A percentile compares a stretch with the other conserved stretches of the same genome.
Evolutionary conservation across 768 basidiomycete species (phyloP).

Genomic region (Suillus hirtellus): DNA sequence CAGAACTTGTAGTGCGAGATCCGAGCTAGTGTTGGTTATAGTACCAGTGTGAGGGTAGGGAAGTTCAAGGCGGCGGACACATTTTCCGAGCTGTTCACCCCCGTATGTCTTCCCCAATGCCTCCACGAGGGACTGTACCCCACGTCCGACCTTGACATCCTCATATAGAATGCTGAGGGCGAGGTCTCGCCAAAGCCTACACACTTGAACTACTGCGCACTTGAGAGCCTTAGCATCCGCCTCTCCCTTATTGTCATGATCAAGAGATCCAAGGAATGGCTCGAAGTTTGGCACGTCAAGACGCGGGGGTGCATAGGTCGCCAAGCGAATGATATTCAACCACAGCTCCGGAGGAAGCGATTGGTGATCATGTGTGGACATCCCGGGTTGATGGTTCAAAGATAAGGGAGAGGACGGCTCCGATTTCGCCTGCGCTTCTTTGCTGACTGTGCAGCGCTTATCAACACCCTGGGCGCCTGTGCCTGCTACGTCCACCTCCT

Average conservation of each 20-base stretch:
- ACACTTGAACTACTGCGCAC: conserved; percentile 51
- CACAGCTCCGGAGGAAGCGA: conserved; percentile 54
- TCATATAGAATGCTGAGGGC: conserved; percentile 50
- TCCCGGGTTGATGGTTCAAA: background rate
- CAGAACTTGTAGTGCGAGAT: conserved; percentile 48
- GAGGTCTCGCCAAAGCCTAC: conserved; percentile 55
- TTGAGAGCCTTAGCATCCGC: conserved; percentile 37
- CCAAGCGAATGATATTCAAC: conserved; percentile 51
- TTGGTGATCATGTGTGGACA: background rate
- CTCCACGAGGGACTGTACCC: conserved; percentile 32
- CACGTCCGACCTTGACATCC: conserved; percentile 46
- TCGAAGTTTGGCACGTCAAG: conserved; percentile 37
- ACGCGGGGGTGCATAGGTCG: conserved; percentile 31
- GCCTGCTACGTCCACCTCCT: background rate
- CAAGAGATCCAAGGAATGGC: conserved; percentile 46
- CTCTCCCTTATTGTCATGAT: conserved; percentile 20
- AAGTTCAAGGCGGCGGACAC: conserved; percentile 58
- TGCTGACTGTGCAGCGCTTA: background rate
- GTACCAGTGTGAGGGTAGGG: conserved; percentile 58
- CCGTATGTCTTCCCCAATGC: conserved; percentile 24
- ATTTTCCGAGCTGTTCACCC: conserved; percentile 24
- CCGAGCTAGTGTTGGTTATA: conserved; percentile 26
- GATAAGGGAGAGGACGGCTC: background rate
- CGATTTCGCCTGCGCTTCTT: background rate
- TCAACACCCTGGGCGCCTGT: background rate